A percentile compares a stretch with the other conserved stretches of the same genome.
phyloP scores from a whole-genome alignment of 192 early-diverging fungal species.

The Gorgonomyces haynaldii region DNA sequence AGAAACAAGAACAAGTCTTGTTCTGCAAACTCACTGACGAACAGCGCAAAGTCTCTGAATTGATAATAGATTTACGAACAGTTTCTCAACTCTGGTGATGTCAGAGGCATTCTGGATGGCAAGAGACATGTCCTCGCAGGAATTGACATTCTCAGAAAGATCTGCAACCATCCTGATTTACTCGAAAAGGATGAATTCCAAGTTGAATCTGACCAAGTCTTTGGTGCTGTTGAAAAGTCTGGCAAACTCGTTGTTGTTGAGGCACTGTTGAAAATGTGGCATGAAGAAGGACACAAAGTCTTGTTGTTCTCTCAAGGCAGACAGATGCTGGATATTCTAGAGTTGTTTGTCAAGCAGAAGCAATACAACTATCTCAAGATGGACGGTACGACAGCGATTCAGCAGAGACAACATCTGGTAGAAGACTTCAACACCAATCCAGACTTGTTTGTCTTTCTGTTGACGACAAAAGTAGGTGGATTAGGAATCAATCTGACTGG shows the following conservation, averaged over 20 bases:
- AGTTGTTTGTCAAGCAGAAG: conserved; percentile 51
- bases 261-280: conserved; percentile 76
- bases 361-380: conserved; percentile 69
- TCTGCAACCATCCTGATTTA: conserved; percentile 94
- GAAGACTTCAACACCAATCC: conserved; percentile 72
- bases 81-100: conserved; percentile 63
- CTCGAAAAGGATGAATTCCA: conserved; percentile 20
- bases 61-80: conserved; percentile 42
- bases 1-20: conserved; percentile 82
- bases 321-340: conserved; percentile 90
- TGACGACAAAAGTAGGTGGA: conserved; percentile 97
- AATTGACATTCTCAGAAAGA: conserved; percentile 87
- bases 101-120: conserved; percentile 65
- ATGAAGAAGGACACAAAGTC: conserved; percentile 66
- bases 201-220: conserved; percentile 32
- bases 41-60: conserved; percentile 39
- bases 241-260: conserved; percentile 89
- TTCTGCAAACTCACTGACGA: conserved; percentile 74
- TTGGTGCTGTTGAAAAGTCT: conserved; percentile 50
- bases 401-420: conserved; percentile 68
- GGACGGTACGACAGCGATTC: conserved; percentile 92
- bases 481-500: conserved; percentile 91
- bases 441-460: conserved; percentile 72
- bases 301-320: conserved; percentile 91
- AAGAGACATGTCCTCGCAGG: conserved; percentile 75